Percentiles rank a stretch among this genome's conserved stretches.
Conservation (phyloP, 805 yeast genomes). For the Nakazawaea ernobii region DNA sequence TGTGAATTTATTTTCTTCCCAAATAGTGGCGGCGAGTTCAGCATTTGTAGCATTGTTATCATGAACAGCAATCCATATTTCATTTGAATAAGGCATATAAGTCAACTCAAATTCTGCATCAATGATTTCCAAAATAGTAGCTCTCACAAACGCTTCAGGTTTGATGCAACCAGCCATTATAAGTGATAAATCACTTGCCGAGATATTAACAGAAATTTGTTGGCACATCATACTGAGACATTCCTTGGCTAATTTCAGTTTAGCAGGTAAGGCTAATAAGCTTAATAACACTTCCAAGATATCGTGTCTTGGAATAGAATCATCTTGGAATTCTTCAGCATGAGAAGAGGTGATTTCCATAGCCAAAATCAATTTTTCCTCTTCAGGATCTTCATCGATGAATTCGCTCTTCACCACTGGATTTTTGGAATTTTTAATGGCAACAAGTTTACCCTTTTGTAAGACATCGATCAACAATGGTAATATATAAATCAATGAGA, state of each 20-base stretch:
- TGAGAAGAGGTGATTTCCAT: slow-evolving; percentile 69
- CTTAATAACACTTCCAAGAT: slow-evolving; percentile 58
- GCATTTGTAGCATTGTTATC: slow-evolving; percentile 63
- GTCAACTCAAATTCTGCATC: slow-evolving; percentile 77
- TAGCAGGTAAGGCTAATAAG: slow-evolving; percentile 67
- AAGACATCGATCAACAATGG: slow-evolving; percentile 71
- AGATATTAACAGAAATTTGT: slow-evolving; percentile 60
- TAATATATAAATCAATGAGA: slow-evolving; percentile 64
- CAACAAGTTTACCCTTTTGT: slow-evolving; percentile 55
- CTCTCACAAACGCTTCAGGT: slow-evolving; percentile 66
- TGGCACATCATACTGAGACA: slow-evolving; percentile 75
- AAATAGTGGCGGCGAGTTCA: slow-evolving; percentile 70
- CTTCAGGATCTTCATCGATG: slow-evolving; percentile 79
- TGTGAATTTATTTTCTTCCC: slow-evolving; percentile 71
- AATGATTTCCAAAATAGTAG: slow-evolving; percentile 72
- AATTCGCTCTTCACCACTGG: slow-evolving; percentile 55
- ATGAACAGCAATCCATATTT: slow-evolving; percentile 72
- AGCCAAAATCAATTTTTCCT: slow-evolving; percentile 75
- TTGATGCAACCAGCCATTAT: slow-evolving; percentile 53
- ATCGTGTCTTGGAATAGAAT: slow-evolving; percentile 60
- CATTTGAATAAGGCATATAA: slow-evolving; percentile 45
- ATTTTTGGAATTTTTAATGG: slow-evolving; percentile 48
- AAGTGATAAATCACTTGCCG: slow-evolving; percentile 49
- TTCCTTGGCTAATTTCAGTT: slow-evolving; percentile 78
- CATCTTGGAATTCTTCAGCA: slow-evolving; percentile 61